Evolutionary conservation across 768 basidiomycete genomes (phyloP), one percentile per base, ranked within the genome.

Genomic region (Leccinum subgranulosum): DNA sequence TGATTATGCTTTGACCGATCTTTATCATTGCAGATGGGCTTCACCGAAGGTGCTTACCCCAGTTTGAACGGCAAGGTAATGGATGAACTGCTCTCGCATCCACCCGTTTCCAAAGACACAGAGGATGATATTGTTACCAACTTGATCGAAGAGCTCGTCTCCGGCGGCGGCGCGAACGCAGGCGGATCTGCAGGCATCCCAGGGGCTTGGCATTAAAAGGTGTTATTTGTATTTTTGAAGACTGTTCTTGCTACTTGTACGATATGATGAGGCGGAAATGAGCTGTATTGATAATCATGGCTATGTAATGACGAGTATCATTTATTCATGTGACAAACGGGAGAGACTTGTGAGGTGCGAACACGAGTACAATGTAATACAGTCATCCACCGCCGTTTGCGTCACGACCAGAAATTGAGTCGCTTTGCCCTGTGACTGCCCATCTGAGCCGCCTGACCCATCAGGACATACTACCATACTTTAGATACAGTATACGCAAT

Each of bases 121-220:
- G 87, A 88, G 67, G 86, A 87, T 62, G 80, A 86, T 54, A 80
- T 88, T 53, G 83, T 87, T 31, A 86, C 84, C 12, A 82, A 76
- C 6, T 61, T 88, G 61, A 69, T 87, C 48, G 81, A 88, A 62
- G 82, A 82, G 45, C 73, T 88, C 51, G 70, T 87, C 47, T 74
- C 81, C 4, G 70, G 70, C 57, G 69, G 70, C 36, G 76, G 74
- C 14, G 74, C 77, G 33, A 75, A 72, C 3, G 76, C 74, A 47
- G 66, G 72, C 36, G 61, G 72, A 49, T 66, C 74, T 31, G 63
- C 68, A 28, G 73, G 72, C 33, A 67, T 77, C 52, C 79, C 79
- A 46, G 82, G 79, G 7, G 76, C 77, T 17, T 83, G 81, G 82
- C 68, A 75, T 57, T 80, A 54, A 69, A 27, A 29, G 49, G 28